Conservation (phyloP, 306 rosid genomes). For the Urtica urens region DNA sequence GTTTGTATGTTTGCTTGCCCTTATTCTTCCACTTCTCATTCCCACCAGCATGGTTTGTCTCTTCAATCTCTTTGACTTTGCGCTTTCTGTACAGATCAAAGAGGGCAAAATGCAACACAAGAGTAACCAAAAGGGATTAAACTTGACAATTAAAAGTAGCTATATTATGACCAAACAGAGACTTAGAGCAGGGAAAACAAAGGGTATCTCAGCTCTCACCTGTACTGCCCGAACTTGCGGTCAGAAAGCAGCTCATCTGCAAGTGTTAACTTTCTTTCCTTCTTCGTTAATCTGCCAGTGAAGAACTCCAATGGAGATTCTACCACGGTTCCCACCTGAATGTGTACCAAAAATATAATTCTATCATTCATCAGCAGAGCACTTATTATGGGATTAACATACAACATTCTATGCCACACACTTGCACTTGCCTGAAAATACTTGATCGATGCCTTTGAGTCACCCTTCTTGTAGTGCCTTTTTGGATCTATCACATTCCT, state of each 20-base stretch:
- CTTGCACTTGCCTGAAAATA: conserved; percentile 73
- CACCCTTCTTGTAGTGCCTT: conserved; percentile 76
- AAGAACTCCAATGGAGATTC: conserved; percentile 60
- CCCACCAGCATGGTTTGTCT: conserved; percentile 47
- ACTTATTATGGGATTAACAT: no score
- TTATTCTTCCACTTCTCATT: conserved; percentile 73
- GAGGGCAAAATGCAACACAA: neutral
- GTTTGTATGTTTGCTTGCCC: conserved; percentile 38
- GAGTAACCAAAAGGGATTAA: neutral
- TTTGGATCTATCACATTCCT: conserved; percentile 77
- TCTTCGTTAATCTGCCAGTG: conserved; percentile 63
- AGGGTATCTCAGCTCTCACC: conserved; percentile 24
- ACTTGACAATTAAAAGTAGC: neutral
- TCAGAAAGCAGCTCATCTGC: conserved; percentile 61
- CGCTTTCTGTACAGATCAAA: conserved; percentile 42
- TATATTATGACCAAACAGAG: neutral
- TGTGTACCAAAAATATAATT: conserved; percentile 5
- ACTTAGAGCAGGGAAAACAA: neutral
- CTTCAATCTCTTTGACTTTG: conserved; percentile 75
- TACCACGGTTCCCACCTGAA: conserved; percentile 72
- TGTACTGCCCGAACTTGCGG: conserved; percentile 30
- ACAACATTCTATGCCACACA: neutral
- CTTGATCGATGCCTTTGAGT: conserved; percentile 41
- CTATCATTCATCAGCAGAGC: no score
- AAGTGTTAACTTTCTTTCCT: conserved; percentile 61